Evolutionary conservation across 495 filamentous ascomycete genomes (phyloP), one percentile per base, ranked within the genome.

Genomic region (Lasiosphaeris hirsuta): DNA sequence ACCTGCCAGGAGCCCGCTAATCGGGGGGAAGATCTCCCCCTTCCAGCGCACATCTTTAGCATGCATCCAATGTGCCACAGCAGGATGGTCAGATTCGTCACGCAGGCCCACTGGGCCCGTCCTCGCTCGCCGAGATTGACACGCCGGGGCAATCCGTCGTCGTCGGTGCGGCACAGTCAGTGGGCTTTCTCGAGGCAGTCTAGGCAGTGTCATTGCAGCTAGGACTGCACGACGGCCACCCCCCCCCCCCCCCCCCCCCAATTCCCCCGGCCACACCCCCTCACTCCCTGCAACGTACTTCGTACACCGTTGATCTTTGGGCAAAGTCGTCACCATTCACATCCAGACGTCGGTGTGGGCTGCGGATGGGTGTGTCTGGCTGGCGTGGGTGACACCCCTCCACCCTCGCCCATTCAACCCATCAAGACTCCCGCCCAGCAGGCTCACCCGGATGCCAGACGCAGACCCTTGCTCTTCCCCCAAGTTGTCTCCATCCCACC

Each of bases 231-330:
- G 23, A 30, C 23, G 2, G 23, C 23, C 23, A 30, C 23, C 23
- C 23, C 23, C 23, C 23, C 5, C 23, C 23, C 23, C n/a, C 23
- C 23, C 23, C 23, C 23, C 23, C 5, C 23, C 23, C 23, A n/a
- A n/a, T 30, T 30, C 23, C 23, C 23, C 23, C 23, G 23, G 60
- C 40, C 48, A 37, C 14, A 51, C 30, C 55, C 23, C 23, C 23
- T 30, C 23, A 30, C 23, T 5, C 23, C 23, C 23, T 30, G 23
- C 23, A 5, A 30, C 23, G 40, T 51, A 53, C 55, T n/a, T 36
- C 56, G 41, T 51, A 50, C 63, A 65, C 63, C 57, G 66, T 61
- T 62, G 63, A 65, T 69, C 64, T 58, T 58, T 55, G 59, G 55
- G 45, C 50, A 54, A 56, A 59, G 42, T 60, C 57, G 63, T 68